A percentile compares a stretch with the other conserved stretches of the same genome.
These are phyloP conservation scores for Coleophoma crateriformis DNA, from an alignment of 2,329 filamentous ascomycete genomes.

Conservation along the genomic window DNA sequence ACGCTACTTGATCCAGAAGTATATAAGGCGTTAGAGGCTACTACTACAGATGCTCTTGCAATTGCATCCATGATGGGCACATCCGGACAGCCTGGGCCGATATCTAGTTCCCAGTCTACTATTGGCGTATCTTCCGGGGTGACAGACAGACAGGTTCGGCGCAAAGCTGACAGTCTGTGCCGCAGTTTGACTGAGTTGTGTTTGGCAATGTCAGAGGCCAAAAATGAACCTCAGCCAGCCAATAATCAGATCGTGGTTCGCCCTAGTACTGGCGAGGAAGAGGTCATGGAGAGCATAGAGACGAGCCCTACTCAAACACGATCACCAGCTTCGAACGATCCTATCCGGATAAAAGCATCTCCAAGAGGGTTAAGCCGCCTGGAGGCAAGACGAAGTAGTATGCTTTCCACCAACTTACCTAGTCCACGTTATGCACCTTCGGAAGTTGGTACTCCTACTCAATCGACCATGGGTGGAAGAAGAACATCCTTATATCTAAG, in stretches of 20 bases:
- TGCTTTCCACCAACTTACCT: constrained; percentile 23
- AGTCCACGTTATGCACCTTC: constrained; percentile 22
- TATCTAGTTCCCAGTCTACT: constrained; percentile 51
- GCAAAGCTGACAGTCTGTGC: constrained; percentile 90
- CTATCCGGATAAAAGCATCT: constrained; percentile 19
- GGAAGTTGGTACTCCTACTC: constrained; percentile 30
- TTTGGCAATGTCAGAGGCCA: constrained; percentile 69
- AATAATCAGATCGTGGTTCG: constrained; percentile 5
- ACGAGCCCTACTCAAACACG: constrained; percentile 11
- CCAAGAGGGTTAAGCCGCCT: constrained; percentile 26
- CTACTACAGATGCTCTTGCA: constrained; percentile 74
- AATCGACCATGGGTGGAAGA: constrained; percentile 45
- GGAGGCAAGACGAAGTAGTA: constrained; percentile 26
- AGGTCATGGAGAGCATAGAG: constrained; percentile 14
- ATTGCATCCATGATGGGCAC: constrained; percentile 74
- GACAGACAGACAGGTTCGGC: constrained; percentile 78
- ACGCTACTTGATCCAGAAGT: constrained; percentile 63
- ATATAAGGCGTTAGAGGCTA: constrained; percentile 73
- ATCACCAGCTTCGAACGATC: constrained; percentile 10
- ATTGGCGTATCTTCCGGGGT: constrained; percentile 32
- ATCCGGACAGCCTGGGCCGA: constrained; percentile 61
- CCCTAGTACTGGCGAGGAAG: constrained; percentile 13
- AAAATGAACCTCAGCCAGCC: constrained; percentile 15
- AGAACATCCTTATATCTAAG: constrained; percentile 49
- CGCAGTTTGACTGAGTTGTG: constrained; percentile 89